These are phyloP conservation scores for Podaxis carcinomalis DNA, from an alignment of 768 basidiomycete species.

Conservation along the genomic window DNA sequence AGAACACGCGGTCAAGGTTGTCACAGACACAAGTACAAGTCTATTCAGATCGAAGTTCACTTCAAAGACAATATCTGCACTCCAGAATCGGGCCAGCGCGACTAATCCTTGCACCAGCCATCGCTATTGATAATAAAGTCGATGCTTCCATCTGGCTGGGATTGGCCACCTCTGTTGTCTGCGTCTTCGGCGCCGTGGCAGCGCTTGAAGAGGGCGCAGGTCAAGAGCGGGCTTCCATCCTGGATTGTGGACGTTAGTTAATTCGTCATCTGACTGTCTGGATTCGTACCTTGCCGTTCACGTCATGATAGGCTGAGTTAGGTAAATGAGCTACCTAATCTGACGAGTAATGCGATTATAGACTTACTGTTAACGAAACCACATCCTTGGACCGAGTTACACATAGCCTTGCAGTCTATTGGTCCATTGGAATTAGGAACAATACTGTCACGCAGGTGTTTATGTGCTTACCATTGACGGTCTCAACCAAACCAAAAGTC, in stretches of 20 bases:
- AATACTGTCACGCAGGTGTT: not conserved
- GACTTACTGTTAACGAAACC: slow-evolving; percentile 39
- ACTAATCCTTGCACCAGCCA: slow-evolving; percentile 35
- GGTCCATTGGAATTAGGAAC: not conserved
- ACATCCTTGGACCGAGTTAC: slow-evolving; percentile 35
- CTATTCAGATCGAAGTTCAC: too few relatives aligned
- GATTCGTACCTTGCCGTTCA: slow-evolving; percentile 37
- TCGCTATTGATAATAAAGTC: slow-evolving; percentile 38
- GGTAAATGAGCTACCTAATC: not conserved
- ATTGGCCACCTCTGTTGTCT: slow-evolving; percentile 38
- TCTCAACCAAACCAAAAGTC: slow-evolving; percentile 43
- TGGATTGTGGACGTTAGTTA: slow-evolving; percentile 13
- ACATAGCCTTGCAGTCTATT: slow-evolving; percentile 43
- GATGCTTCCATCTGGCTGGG: slow-evolving; percentile 35
- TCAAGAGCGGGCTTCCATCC: slow-evolving; percentile 39
- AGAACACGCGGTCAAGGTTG: too few relatives aligned
- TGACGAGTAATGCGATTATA: not conserved
- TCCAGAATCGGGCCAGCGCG: not conserved
- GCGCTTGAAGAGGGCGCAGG: slow-evolving; percentile 35
- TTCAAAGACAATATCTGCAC: too few relatives aligned
- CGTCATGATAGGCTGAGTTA: slow-evolving; percentile 37
- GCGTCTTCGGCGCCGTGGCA: slow-evolving; percentile 35
- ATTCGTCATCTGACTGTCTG: not conserved
- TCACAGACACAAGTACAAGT: too few relatives aligned
- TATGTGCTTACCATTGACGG: slow-evolving; percentile 28